Evolutionary conservation across 1,284 basidiomycete species (phyloP).

Genomic region (Naganishia cerealis): DNA sequence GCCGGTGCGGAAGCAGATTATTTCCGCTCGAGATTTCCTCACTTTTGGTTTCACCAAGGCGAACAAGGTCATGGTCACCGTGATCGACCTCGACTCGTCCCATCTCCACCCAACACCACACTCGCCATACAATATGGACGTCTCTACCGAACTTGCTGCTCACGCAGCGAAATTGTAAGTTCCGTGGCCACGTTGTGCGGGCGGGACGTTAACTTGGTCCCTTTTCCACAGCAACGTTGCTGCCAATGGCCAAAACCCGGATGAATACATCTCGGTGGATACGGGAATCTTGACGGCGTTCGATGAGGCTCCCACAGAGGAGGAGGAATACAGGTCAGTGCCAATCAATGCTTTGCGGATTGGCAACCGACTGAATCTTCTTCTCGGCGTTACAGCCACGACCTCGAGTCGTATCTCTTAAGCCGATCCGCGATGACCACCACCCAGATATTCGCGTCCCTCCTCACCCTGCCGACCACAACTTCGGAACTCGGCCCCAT

Average conservation of each 20-base stretch:
- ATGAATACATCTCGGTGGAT: constrained; percentile 60
- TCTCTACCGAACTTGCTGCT: constrained; percentile 69
- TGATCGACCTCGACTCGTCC: not conserved
- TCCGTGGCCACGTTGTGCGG: not conserved
- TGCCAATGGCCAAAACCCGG: constrained; percentile 38
- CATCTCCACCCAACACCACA: not conserved
- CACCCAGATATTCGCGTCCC: constrained; percentile 73
- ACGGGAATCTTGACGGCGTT: constrained; percentile 78
- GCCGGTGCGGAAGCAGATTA: constrained; percentile 21
- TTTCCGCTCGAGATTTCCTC: too few relatives aligned
- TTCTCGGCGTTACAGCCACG: constrained; percentile 57
- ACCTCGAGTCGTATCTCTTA: constrained; percentile 77
- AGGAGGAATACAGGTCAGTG: constrained; percentile 71
- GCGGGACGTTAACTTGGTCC: not conserved
- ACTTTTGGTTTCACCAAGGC: not conserved
- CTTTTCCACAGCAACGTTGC: constrained; percentile 5
- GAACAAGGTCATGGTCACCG: not conserved
- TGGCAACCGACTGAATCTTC: not conserved
- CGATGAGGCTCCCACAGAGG: constrained; percentile 81
- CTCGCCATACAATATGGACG: constrained; percentile 63
- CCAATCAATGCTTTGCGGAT: not conserved
- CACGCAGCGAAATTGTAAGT: constrained; percentile 67
- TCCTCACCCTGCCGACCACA: constrained; percentile 81
- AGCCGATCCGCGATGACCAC: constrained; percentile 80
- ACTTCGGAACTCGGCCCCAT: constrained; percentile 78